A percentile compares a stretch with the other conserved stretches of the same genome.
These are phyloP conservation scores for Lachnum nothofagi DNA, from an alignment of 2,329 filamentous ascomycete genomes.

Conservation along the genomic window DNA sequence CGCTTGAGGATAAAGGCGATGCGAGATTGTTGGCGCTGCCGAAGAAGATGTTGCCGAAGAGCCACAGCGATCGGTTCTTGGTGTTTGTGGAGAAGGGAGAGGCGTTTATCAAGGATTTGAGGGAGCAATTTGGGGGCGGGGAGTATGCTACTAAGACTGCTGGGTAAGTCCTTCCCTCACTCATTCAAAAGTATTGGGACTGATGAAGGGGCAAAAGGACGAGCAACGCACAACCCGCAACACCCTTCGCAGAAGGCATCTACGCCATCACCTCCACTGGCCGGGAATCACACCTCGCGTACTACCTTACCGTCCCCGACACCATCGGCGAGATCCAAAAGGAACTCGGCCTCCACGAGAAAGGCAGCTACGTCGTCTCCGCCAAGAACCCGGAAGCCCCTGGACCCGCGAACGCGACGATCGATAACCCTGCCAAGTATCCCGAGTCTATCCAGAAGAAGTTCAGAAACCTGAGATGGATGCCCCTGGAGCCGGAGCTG, in stretches of 20 bases:
- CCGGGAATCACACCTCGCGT: conserved; percentile 69
- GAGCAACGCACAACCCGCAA: conserved; percentile 59
- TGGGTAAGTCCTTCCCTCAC: conserved; percentile 38
- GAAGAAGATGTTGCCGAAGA: conserved; percentile 75
- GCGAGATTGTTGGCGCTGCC: conserved; percentile 72
- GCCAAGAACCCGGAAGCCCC: conserved; percentile 73
- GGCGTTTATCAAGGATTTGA: conserved; percentile 62
- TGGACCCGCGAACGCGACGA: conserved; percentile 56
- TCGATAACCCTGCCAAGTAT: conserved; percentile 64
- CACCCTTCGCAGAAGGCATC: conserved; percentile 76
- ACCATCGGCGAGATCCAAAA: conserved; percentile 67
- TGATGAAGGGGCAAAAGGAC: conserved; percentile 39
- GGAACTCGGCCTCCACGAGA: conserved; percentile 64
- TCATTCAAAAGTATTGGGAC: background rate
- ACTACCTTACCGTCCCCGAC: conserved; percentile 70
- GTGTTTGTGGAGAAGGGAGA: conserved; percentile 75
- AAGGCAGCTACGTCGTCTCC: conserved; percentile 73
- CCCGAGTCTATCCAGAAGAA: conserved; percentile 67
- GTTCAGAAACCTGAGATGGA: conserved; percentile 70
- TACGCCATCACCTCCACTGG: conserved; percentile 74
- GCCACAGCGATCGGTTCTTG: conserved; percentile 66
- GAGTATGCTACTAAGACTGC: conserved; percentile 73
- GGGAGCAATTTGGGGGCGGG: conserved; percentile 59
- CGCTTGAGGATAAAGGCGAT: conserved; percentile 49
- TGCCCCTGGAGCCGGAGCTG: conserved; percentile 65